These are phyloP conservation scores for Intubia oerlemansii DNA, from an alignment of 2,329 filamentous ascomycete genomes.

Conservation along the genomic window DNA sequence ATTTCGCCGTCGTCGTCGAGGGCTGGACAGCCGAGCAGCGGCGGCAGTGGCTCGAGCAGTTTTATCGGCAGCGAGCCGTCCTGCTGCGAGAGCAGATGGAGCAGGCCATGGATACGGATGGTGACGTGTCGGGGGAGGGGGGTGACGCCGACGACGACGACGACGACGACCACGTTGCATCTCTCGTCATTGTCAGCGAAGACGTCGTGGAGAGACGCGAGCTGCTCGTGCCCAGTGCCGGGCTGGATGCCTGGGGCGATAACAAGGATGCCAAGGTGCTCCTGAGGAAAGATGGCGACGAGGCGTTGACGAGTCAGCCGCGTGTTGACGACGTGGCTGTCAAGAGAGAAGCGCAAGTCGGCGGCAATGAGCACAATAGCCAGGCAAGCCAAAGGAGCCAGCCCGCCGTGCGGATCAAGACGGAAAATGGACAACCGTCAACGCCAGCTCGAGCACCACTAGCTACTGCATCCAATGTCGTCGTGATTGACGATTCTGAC, in stretches of 20 bases:
- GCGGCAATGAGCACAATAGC: too few species aligned
- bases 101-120: slow-evolving; percentile 4
- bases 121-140: slow-evolving; percentile 3
- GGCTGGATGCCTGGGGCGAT: background rate
- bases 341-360: background rate
- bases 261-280: background rate
- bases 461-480: background rate
- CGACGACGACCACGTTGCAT: too few species aligned
- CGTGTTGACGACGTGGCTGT: background rate
- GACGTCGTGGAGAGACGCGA: slow-evolving; percentile 1
- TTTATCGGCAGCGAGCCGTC: slow-evolving; percentile 50
- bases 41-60: slow-evolving; percentile 55
- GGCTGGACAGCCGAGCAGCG: slow-evolving; percentile 72
- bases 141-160: too few species aligned
- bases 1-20: slow-evolving; percentile 83
- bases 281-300: too few species aligned
- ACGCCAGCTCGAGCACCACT: background rate
- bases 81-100: slow-evolving; percentile 14
- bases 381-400: background rate
- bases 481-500: slow-evolving; percentile 5
- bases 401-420: background rate
- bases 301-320: too few species aligned
- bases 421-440: background rate
- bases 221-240: background rate
- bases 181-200: slow-evolving; percentile 2